phyloP scores from a whole-genome alignment of 441 rosid species.

The Oxalis stricta region DNA sequence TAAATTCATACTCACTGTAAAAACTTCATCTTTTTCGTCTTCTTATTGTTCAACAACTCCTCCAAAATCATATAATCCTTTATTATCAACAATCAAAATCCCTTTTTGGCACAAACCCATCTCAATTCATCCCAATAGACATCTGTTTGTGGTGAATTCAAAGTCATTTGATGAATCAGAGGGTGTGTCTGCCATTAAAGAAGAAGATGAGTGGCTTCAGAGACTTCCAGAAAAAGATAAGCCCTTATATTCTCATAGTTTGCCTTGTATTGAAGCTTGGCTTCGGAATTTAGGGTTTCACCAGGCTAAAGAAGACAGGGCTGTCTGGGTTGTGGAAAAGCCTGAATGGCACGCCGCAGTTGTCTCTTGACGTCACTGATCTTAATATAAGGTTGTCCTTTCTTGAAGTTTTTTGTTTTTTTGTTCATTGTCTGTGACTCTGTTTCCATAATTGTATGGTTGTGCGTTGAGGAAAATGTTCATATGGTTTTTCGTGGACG shows the following conservation, averaged over 20 bases:
- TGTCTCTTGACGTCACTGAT: slow-evolving; percentile 82
- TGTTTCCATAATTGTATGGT: neutral
- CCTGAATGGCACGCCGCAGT: slow-evolving; percentile 83
- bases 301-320: slow-evolving; percentile 67
- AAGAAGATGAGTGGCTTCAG: slow-evolving; percentile 79
- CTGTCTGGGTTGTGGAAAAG: slow-evolving; percentile 66
- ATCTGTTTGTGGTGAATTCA: slow-evolving; percentile 15
- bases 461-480: no score
- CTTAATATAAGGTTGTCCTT: slow-evolving; percentile 51
- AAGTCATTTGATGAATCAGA: slow-evolving; percentile 58
- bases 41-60: no score
- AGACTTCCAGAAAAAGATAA: slow-evolving; percentile 67
- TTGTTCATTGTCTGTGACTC: neutral
- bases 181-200: slow-evolving; percentile 43
- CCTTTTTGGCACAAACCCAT: neutral
- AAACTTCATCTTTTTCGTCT: slow-evolving; percentile 11
- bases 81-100: slow-evolving; percentile 4
- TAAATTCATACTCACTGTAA: slow-evolving; percentile 10
- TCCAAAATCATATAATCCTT: slow-evolving; percentile 2
- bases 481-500: neutral
- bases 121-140: slow-evolving; percentile 14
- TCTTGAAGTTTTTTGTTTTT: neutral
- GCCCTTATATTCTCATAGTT: slow-evolving; percentile 83
- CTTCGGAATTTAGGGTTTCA: slow-evolving; percentile 53
- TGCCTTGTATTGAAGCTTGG: slow-evolving; percentile 96